These are phyloP conservation scores for Aspergillus tamarii DNA, from an alignment of 2,329 filamentous ascomycete genomes.

Conservation along the genomic window DNA sequence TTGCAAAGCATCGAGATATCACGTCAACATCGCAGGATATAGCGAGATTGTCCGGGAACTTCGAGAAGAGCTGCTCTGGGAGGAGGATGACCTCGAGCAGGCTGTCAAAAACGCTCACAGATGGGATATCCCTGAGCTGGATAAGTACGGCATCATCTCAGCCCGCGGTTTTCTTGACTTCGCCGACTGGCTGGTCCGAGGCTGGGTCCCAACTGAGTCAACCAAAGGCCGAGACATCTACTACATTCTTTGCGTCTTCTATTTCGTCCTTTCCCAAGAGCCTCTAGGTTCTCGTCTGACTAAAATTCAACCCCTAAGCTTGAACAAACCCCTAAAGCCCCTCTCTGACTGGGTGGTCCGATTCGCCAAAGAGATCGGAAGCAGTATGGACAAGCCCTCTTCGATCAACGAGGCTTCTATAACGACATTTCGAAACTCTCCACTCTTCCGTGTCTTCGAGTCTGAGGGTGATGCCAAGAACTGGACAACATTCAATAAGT, in stretches of 20 bases:
- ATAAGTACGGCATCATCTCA: not conserved
- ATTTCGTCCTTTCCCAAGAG: slow-evolving; percentile 44
- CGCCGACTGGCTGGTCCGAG: slow-evolving; percentile 22
- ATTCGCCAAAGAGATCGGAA: slow-evolving; percentile 42
- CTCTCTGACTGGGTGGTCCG: slow-evolving; percentile 45
- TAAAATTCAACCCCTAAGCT: slow-evolving; percentile 33
- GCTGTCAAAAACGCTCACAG: not conserved
- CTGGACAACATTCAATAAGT: slow-evolving; percentile 6
- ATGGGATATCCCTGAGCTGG: not conserved
- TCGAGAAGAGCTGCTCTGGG: too few species aligned
- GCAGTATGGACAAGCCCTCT: slow-evolving; percentile 36
- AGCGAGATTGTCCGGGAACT: too few species aligned
- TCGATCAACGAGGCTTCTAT: slow-evolving; percentile 32
- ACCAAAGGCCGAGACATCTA: slow-evolving; percentile 41
- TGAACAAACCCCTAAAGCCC: slow-evolving; percentile 32
- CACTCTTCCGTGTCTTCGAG: slow-evolving; percentile 36
- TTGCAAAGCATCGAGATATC: too few species aligned
- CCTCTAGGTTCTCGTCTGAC: slow-evolving; percentile 33
- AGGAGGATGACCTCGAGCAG: not conserved
- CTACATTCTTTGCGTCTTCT: slow-evolving; percentile 44
- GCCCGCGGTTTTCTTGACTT: slow-evolving; percentile 15
- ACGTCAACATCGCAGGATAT: too few species aligned
- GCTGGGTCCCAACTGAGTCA: slow-evolving; percentile 43
- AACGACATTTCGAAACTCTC: slow-evolving; percentile 6
- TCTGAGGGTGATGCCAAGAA: slow-evolving; percentile 22